A percentile compares a stretch with the other conserved stretches of the same genome.
These are phyloP conservation scores for Pelargonium citronellum DNA, from an alignment of 441 rosid genomes.

Conservation along the genomic window DNA sequence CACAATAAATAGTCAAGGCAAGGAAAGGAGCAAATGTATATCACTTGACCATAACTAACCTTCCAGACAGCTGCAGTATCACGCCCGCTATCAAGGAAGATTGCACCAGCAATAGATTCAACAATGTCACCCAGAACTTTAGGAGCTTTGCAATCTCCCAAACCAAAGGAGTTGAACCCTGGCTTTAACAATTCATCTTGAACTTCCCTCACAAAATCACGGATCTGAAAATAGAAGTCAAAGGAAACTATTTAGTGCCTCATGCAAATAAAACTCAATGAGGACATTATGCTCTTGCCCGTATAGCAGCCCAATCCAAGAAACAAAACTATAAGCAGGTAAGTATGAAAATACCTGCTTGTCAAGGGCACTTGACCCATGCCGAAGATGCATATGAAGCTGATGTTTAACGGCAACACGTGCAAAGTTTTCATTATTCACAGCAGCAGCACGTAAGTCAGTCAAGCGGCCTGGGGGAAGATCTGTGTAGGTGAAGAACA, in stretches of 20 bases:
- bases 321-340: conserved; percentile 5
- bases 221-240: conserved; percentile 48
- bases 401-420: conserved; percentile 96
- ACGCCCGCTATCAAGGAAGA: conserved; percentile 80
- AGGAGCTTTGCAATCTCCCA: conserved; percentile 99
- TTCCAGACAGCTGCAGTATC: conserved; percentile 84
- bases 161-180: conserved; percentile 89
- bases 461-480: conserved; percentile 98
- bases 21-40: background rate
- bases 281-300: background rate
- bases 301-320: background rate
- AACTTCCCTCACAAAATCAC: conserved; percentile 92
- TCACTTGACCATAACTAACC: conserved; percentile 34
- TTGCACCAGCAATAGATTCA: conserved; percentile 96
- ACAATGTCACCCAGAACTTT: conserved; percentile 97
- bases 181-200: conserved; percentile 75
- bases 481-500: conserved; percentile 85
- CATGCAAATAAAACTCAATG: background rate
- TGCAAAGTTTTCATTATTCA: conserved; percentile 96
- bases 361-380: conserved; percentile 95
- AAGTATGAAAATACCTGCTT: conserved; percentile 46
- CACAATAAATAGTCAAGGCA: background rate
- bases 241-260: conserved; percentile 14
- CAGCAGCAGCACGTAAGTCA: conserved; percentile 98
- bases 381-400: conserved; percentile 86